Evolutionary conservation across 2,329 filamentous ascomycete genomes (phyloP).

Genomic region (Diaporthe sp.): DNA sequence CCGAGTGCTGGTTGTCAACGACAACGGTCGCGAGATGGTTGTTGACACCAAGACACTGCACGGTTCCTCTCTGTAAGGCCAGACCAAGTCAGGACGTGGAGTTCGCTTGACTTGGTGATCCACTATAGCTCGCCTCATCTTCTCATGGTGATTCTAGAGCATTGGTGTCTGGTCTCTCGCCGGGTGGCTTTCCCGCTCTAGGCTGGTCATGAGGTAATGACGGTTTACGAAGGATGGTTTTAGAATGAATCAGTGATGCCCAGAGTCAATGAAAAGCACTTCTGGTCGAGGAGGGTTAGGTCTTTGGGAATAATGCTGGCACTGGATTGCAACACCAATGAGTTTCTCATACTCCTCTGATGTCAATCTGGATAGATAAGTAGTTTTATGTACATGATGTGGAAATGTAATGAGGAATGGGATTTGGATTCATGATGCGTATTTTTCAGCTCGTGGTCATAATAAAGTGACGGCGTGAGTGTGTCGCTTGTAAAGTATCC

Average conservation of each 20-base stretch:
- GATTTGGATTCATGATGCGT: slow-evolving; percentile 43
- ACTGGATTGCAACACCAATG: slow-evolving; percentile 7
- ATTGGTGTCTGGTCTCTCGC: slow-evolving; percentile 40
- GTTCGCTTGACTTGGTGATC: slow-evolving; percentile 35
- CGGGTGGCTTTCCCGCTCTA: background rate
- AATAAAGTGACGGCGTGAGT: background rate
- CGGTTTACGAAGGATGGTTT: slow-evolving; percentile 42
- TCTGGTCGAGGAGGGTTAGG: slow-evolving; percentile 1
- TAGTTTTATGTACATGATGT: slow-evolving; percentile 59
- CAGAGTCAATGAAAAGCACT: slow-evolving; percentile 23
- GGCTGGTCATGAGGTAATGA: slow-evolving; percentile 46
- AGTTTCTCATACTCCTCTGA: slow-evolving; percentile 17
- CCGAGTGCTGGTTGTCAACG: slow-evolving; percentile 94
- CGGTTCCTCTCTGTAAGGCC: slow-evolving; percentile 73
- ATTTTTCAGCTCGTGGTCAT: background rate
- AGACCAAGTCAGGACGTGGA: background rate
- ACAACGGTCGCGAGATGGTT: slow-evolving; percentile 92
- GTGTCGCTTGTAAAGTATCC: background rate
- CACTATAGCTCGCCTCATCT: slow-evolving; percentile 34
- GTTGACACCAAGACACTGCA: slow-evolving; percentile 99
- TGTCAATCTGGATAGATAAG: slow-evolving; percentile 53
- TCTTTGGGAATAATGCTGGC: slow-evolving; percentile 8
- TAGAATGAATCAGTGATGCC: slow-evolving; percentile 42
- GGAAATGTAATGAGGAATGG: slow-evolving; percentile 27
- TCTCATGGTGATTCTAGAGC: slow-evolving; percentile 33